These are phyloP conservation scores for Teratosphaeria nubilosa DNA, from an alignment of 2,329 filamentous ascomycete species.

Conservation along the genomic window DNA sequence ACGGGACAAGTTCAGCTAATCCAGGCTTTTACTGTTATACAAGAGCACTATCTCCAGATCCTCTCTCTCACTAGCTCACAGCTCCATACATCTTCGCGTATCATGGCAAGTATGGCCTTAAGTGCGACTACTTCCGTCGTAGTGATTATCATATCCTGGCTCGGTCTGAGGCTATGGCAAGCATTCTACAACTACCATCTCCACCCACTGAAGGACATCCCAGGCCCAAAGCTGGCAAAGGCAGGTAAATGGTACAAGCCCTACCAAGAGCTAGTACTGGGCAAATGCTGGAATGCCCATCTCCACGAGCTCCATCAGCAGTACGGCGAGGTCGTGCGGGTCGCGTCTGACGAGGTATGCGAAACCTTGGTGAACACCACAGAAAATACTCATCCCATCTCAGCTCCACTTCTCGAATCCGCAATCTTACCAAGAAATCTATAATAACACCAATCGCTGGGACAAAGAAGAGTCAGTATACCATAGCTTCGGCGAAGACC, in stretches of 20 bases:
- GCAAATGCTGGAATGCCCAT: slow-evolving; percentile 1
- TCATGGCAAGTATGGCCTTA: neutral
- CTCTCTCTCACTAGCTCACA: neutral
- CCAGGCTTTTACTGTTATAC: neutral
- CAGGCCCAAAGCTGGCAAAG: slow-evolving; percentile 26
- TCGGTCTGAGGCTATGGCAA: neutral
- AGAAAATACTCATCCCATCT: neutral
- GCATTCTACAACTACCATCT: neutral
- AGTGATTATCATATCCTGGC: neutral
- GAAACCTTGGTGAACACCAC: neutral
- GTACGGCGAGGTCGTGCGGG: slow-evolving; percentile 27
- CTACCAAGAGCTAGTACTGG: slow-evolving; percentile 24
- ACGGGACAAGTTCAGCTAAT: no score
- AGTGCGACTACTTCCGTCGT: neutral
- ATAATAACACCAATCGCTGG: slow-evolving; percentile 32
- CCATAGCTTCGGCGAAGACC: slow-evolving; percentile 30
- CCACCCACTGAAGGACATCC: slow-evolving; percentile 23
- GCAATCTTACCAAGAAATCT: slow-evolving; percentile 34
- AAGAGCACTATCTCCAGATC: neutral
- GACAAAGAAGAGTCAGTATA: slow-evolving; percentile 34
- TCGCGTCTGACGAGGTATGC: neutral
- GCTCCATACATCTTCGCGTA: no score
- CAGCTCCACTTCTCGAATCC: slow-evolving; percentile 36
- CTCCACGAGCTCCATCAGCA: slow-evolving; percentile 31
- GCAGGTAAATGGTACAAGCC: slow-evolving; percentile 26